These are phyloP conservation scores for Epichloe sylvatica DNA, from an alignment of 2,329 filamentous ascomycete genomes.

Conservation along the genomic window DNA sequence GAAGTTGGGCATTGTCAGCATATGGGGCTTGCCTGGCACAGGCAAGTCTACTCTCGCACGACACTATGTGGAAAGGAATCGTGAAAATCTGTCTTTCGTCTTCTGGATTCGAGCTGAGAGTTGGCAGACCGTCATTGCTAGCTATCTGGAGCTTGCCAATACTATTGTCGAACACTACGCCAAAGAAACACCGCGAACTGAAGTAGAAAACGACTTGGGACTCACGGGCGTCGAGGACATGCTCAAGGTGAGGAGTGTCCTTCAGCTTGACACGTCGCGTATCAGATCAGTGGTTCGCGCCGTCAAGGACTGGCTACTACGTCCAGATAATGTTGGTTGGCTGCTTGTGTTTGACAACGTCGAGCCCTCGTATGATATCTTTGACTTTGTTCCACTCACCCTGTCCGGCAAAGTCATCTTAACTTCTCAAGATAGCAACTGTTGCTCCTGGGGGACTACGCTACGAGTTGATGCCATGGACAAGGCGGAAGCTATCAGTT, in stretches of 20 bases:
- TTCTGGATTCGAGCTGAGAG: slow-evolving; percentile 16
- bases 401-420: slow-evolving; percentile 13
- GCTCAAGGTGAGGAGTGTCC: slow-evolving; percentile 12
- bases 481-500: slow-evolving; percentile 9
- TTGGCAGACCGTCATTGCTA: slow-evolving; percentile 14
- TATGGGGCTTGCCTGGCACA: slow-evolving; percentile 12
- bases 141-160: slow-evolving; percentile 14
- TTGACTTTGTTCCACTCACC: slow-evolving; percentile 14
- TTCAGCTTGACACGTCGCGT: slow-evolving; percentile 10
- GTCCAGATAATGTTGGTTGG: slow-evolving; percentile 13
- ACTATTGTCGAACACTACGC: slow-evolving; percentile 11
- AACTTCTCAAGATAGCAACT: slow-evolving; percentile 11
- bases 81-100: slow-evolving; percentile 11
- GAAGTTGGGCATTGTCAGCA: slow-evolving; percentile 10
- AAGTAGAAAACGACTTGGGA: slow-evolving; percentile 13
- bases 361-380: slow-evolving; percentile 12
- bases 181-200: slow-evolving; percentile 4
- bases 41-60: slow-evolving; percentile 14
- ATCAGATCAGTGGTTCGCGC: slow-evolving; percentile 13
- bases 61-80: slow-evolving; percentile 12
- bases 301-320: slow-evolving; percentile 15
- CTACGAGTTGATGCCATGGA: slow-evolving; percentile 11
- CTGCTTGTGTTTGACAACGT: slow-evolving; percentile 14
- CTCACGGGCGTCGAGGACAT: slow-evolving; percentile 13
- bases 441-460: slow-evolving; percentile 12